A percentile compares a stretch with the other conserved stretches of the same genome.
Evolutionary conservation across 2,329 filamentous ascomycete species (phyloP).

Genomic region (Ophiostoma himal-ulmi): DNA sequence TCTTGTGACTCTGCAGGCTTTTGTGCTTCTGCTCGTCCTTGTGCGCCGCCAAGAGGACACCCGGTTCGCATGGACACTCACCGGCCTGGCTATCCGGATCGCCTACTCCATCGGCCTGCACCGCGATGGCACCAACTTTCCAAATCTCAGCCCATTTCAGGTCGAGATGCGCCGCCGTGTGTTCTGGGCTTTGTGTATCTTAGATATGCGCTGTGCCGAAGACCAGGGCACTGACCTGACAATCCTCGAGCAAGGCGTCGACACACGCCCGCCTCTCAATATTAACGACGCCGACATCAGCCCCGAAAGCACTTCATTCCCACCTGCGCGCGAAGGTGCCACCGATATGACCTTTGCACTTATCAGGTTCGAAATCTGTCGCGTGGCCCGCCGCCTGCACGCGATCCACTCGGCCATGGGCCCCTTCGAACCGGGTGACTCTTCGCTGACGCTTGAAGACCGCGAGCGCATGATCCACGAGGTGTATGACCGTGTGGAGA

Average conservation of each 20-base stretch:
- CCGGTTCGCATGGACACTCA: constrained; percentile 57
- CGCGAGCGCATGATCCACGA: constrained; percentile 36
- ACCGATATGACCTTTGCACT: constrained; percentile 49
- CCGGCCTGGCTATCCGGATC: constrained; percentile 55
- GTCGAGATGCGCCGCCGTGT: constrained; percentile 57
- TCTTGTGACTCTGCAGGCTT: constrained; percentile 55
- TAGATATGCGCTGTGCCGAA: constrained; percentile 56
- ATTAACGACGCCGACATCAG: constrained; percentile 50
- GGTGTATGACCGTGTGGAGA: constrained; percentile 41
- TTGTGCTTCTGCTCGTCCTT: constrained; percentile 52
- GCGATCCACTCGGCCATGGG: constrained; percentile 34
- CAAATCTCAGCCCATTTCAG: constrained; percentile 52
- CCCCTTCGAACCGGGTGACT: constrained; percentile 31
- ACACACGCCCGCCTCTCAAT: constrained; percentile 52
- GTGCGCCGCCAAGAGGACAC: constrained; percentile 48
- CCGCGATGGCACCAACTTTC: constrained; percentile 50
- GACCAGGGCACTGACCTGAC: constrained; percentile 51
- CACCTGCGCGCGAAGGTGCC: constrained; percentile 43
- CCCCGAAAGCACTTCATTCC: constrained; percentile 43
- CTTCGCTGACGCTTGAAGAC: constrained; percentile 37
- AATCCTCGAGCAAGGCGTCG: constrained; percentile 42
- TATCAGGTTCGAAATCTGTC: constrained; percentile 41
- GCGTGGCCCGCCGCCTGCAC: constrained; percentile 38
- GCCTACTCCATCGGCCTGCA: constrained; percentile 51
- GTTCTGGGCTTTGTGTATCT: constrained; percentile 55